Conservation (phyloP, 2,329 filamentous ascomycete genomes). For the Diaporthe sp. region DNA sequence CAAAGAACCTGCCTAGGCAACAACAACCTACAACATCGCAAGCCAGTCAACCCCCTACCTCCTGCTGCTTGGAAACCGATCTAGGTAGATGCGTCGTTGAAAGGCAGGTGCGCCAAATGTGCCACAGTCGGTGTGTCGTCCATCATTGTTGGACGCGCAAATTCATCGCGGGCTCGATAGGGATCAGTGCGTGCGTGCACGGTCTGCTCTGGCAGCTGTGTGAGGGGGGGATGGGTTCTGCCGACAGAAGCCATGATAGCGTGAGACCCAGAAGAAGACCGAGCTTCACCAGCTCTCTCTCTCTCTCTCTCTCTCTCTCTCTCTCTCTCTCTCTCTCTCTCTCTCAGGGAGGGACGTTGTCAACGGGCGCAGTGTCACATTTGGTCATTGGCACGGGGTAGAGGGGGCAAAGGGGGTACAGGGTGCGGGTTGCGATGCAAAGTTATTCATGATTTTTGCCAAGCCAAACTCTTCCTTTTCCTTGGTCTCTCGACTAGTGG, state of each 20-base stretch:
- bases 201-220: neutral
- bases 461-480: conserved; percentile 31
- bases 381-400: no score
- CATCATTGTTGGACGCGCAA: neutral
- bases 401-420: neutral
- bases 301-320: neutral
- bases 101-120: no score
- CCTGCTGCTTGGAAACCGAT: neutral
- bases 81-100: neutral
- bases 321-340: neutral
- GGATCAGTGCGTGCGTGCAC: neutral
- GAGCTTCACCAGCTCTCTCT: neutral
- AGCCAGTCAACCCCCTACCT: neutral
- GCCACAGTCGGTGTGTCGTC: neutral
- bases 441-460: conserved; percentile 30
- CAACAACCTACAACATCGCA: neutral
- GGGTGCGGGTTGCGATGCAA: neutral
- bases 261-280: neutral
- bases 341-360: neutral
- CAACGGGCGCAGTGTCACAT: neutral
- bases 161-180: neutral
- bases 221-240: neutral
- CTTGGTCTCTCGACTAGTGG: conserved; percentile 31
- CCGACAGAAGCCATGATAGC: neutral
- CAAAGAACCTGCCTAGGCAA: neutral